These are phyloP conservation scores for Excoecaria cochinchinensis DNA, from an alignment of 345 rosid species.

Conservation along the genomic window DNA sequence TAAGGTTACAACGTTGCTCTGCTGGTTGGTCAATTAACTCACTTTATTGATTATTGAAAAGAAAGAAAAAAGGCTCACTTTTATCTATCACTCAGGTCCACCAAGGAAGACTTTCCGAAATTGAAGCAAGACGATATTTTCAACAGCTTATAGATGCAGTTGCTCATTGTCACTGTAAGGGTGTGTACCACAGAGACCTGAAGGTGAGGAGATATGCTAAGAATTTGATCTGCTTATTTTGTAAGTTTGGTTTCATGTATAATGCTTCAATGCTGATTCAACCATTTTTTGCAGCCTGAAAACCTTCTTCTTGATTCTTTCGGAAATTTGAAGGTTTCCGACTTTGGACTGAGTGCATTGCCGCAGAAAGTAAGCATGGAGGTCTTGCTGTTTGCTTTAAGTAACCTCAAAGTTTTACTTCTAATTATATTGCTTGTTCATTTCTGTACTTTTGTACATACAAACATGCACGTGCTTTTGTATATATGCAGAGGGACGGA, in stretches of 20 bases:
- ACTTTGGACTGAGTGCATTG: slow-evolving; percentile 79
- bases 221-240: slow-evolving; percentile 8
- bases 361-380: slow-evolving; percentile 49
- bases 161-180: slow-evolving; percentile 79
- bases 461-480: not conserved
- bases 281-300: slow-evolving; percentile 51
- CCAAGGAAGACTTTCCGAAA: slow-evolving; percentile 64
- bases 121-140: slow-evolving; percentile 72
- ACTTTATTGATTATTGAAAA: not conserved
- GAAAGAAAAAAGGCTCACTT: not conserved
- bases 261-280: slow-evolving; percentile 20
- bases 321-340: slow-evolving; percentile 73
- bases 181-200: slow-evolving; percentile 91
- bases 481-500: slow-evolving; percentile 44
- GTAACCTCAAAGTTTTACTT: not conserved
- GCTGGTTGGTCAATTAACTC: not conserved
- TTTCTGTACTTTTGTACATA: not conserved
- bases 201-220: slow-evolving; percentile 47
- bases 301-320: slow-evolving; percentile 65
- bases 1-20: not conserved
- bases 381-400: not conserved
- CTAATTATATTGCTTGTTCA: not conserved
- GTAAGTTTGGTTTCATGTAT: slow-evolving; percentile 11
- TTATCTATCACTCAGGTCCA: slow-evolving; percentile 50
- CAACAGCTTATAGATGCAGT: slow-evolving; percentile 94